These are phyloP conservation scores for Leccinum griseonigrum DNA, from an alignment of 1,284 basidiomycete species.

Conservation along the genomic window DNA sequence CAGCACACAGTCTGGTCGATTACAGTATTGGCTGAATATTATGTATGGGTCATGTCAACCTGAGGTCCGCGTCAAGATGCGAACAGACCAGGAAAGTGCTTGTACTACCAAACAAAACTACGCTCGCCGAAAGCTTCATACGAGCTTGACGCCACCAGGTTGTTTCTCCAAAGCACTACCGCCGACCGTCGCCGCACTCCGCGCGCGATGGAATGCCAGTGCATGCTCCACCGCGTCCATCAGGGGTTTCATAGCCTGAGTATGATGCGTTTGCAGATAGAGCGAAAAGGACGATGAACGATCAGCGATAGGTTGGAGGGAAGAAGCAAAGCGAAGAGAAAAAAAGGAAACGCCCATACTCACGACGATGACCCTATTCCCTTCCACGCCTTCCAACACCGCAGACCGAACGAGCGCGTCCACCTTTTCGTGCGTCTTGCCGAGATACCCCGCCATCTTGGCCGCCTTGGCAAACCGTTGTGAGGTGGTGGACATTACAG, in stretches of 20 bases:
- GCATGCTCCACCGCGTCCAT: conserved; percentile 79
- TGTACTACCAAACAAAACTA: not conserved
- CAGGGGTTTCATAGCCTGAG: conserved; percentile 78
- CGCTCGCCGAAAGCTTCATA: not conserved
- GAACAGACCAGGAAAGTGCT: not conserved
- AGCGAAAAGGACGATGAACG: not conserved
- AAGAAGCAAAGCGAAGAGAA: not conserved
- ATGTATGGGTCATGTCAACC: not conserved
- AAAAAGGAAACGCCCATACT: conserved; percentile 31
- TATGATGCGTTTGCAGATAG: not conserved
- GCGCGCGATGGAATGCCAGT: conserved; percentile 52
- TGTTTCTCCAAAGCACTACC: not conserved
- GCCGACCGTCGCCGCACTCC: conserved; percentile 1
- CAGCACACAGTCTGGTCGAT: not conserved
- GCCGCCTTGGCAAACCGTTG: conserved; percentile 74
- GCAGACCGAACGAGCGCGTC: conserved; percentile 70
- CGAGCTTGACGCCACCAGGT: not conserved
- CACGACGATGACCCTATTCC: conserved; percentile 63
- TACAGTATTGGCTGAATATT: not conserved
- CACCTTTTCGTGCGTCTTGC: conserved; percentile 79
- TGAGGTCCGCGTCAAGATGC: not conserved
- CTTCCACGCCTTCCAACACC: conserved; percentile 60
- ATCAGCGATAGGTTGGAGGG: not conserved
- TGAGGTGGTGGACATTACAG: conserved; percentile 36
- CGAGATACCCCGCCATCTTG: conserved; percentile 83